phyloP scores from a whole-genome alignment of 192 early-diverging fungal genomes.

The Paraglomus occultum region DNA sequence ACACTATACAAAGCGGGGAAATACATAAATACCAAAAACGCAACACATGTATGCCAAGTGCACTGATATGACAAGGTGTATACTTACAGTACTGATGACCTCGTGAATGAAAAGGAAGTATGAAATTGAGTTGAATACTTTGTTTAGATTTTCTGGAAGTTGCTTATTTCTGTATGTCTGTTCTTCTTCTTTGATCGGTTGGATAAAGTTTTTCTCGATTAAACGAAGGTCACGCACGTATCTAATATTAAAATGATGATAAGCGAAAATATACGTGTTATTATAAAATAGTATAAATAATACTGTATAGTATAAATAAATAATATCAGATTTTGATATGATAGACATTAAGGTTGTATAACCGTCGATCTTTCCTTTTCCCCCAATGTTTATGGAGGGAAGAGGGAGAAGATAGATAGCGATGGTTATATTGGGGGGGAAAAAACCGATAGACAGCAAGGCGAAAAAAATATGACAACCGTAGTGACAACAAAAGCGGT shows the following conservation, averaged over 20 bases:
- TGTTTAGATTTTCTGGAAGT: conserved; percentile 44
- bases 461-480: not conserved
- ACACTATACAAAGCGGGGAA: not conserved
- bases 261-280: not conserved
- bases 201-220: conserved; percentile 56
- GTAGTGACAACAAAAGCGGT: not conserved
- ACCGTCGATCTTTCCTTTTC: too few relatives aligned
- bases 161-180: conserved; percentile 37
- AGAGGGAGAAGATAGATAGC: too few relatives aligned
- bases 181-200: conserved; percentile 37
- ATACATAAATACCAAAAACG: not conserved
- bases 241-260: conserved; percentile 38
- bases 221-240: conserved; percentile 76
- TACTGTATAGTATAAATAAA: not conserved
- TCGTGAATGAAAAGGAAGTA: conserved; percentile 54
- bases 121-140: conserved; percentile 51
- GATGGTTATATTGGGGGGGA: too few relatives aligned
- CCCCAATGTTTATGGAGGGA: too few relatives aligned
- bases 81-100: conserved; percentile 42
- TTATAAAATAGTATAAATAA: not conserved
- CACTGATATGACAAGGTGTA: not conserved
- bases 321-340: not conserved
- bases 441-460: too few relatives aligned
- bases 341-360: too few relatives aligned
- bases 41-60: not conserved